Evolutionary conservation across 805 yeast genomes (phyloP), one percentile per base, ranked within the genome.

Genomic region (Yarrowia keelungensis): DNA sequence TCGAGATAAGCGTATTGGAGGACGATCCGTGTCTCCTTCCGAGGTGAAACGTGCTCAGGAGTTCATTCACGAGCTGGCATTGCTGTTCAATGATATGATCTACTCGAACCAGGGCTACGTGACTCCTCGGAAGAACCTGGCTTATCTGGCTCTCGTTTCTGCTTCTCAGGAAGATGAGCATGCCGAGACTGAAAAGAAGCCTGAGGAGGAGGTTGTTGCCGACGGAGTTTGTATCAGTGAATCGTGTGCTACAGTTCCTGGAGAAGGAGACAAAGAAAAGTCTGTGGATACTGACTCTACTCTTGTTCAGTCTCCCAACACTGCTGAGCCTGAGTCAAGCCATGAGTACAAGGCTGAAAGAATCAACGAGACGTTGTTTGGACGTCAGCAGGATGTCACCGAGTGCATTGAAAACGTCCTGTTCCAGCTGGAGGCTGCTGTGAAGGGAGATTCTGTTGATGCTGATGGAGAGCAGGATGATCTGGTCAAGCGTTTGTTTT

Each of bases 311-410:
- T 49, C 49, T 8, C 62, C 68, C 15, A 4, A 35, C 41, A 16
- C 68, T 16, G 12, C 50, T 8, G 53, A 36, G 19, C 35, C 59
- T 11, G 39, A 38, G 39, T 38, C 39, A 36, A 59, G 36, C 41
- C 68, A 36, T 16, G 66, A 59, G 36, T 59, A 59, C 53, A 59
- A 59, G 39, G 67, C 67, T 10, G 56, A 62, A n/a, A 12, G 67
- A 22, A 62, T 62, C 19, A 71, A 73, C 51, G 68, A 67, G 93
- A 91, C 75, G 82, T 88, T 74, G 42, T 69, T 73, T 45, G 97
- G 97, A 2, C 83, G 97, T 72, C 99, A 95, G 76, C 99, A 95
- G 77, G 99, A 95, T 80, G 98, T 95, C 19, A 92, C 98, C 0
- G 99, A 95, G 76, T 94, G 98, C 77, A 92, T 94, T 74, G 97